Evolutionary conservation across 2,329 filamentous ascomycete species (phyloP).

Genomic region (Diaporthe citrichinensis): DNA sequence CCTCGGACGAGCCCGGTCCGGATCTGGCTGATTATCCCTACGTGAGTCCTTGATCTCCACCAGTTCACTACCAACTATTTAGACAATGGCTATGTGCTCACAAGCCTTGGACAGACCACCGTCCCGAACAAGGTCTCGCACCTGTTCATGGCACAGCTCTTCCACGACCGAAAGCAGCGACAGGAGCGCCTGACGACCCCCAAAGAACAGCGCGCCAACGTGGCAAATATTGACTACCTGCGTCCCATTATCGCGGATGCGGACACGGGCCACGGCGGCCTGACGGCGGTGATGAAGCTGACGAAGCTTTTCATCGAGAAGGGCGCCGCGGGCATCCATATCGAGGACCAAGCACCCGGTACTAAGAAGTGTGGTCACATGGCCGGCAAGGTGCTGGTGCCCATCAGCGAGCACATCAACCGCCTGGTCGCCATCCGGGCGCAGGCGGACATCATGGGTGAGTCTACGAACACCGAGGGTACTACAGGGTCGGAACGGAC

Average conservation of each 20-base stretch:
- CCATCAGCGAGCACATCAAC: constrained; percentile 98
- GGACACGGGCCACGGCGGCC: constrained; percentile 95
- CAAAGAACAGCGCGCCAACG: constrained; percentile 77
- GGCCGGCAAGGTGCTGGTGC: constrained; percentile 98
- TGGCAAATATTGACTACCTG: constrained; percentile 91
- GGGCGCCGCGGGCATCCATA: constrained; percentile 97
- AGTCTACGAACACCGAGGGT: constrained; percentile 37
- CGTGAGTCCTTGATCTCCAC: constrained; percentile 62
- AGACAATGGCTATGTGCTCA: constrained; percentile 57
- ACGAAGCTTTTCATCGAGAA: constrained; percentile 98
- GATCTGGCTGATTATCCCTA: constrained; percentile 99
- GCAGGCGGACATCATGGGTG: constrained; percentile 98
- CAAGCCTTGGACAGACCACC: constrained; percentile 78
- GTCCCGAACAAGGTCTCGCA: constrained; percentile 99
- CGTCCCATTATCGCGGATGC: constrained; percentile 97
- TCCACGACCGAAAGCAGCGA: constrained; percentile 99
- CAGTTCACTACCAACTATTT: background rate
- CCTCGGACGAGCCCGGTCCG: constrained; percentile 94
- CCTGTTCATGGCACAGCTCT: constrained; percentile 97
- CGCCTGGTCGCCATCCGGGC: constrained; percentile 95
- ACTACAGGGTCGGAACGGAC: background rate
- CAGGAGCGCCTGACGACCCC: constrained; percentile 89
- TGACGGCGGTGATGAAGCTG: constrained; percentile 99
- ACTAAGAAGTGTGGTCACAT: constrained; percentile 99
- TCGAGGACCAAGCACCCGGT: constrained; percentile 97